Evolutionary conservation across 345 rosid species (phyloP).

Genomic region (Rhodomyrtus tomentosa): DNA sequence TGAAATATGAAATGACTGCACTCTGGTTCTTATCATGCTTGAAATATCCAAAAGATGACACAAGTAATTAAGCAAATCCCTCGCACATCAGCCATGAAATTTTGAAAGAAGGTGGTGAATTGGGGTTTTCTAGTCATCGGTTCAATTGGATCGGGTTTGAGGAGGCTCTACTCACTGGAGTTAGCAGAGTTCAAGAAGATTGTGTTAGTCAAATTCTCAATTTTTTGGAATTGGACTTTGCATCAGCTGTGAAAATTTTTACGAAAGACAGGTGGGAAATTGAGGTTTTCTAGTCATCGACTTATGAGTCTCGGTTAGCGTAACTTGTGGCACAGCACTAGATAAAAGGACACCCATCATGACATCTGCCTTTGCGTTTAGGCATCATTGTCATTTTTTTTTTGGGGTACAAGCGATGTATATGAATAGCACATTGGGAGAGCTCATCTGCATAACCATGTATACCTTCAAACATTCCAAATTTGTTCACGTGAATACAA

Average conservation of each 20-base stretch:
- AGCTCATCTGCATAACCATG: neutral
- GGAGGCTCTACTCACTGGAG: neutral
- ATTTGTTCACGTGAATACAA: neutral
- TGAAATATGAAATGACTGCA: neutral
- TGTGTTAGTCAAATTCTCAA: neutral
- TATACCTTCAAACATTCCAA: neutral
- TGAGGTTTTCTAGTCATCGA: too few relatives aligned
- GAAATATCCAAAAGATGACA: neutral
- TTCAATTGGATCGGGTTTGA: neutral
- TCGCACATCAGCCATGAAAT: neutral
- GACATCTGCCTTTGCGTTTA: too few relatives aligned
- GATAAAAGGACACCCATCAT: too few relatives aligned
- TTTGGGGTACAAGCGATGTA: neutral
- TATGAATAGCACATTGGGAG: neutral
- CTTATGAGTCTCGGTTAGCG: too few relatives aligned
- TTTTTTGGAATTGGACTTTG: too few relatives aligned
- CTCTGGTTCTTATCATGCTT: neutral
- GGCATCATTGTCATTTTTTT: too few relatives aligned
- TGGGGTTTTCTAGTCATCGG: neutral
- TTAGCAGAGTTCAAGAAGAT: neutral
- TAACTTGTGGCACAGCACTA: too few relatives aligned
- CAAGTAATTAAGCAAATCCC: neutral
- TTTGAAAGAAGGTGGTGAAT: neutral
- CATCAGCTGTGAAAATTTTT: too few relatives aligned
- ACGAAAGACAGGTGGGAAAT: too few relatives aligned